A percentile compares a stretch with the other conserved stretches of the same genome.
Conservation (phyloP, 352 stramenopile species). For the Phytophthora kernoviae region DNA sequence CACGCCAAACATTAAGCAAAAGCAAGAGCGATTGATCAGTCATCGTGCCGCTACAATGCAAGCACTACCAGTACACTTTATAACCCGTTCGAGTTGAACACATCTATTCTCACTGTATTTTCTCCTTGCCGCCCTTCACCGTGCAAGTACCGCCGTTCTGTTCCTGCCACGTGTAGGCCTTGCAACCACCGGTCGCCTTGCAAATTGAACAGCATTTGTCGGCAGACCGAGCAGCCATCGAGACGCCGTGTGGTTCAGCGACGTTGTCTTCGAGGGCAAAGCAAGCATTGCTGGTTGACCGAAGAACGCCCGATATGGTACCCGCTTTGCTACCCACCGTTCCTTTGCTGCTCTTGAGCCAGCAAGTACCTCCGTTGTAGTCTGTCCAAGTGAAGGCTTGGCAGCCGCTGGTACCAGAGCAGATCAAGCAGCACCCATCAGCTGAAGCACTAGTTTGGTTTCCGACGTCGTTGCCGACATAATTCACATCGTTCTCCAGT, state of each 20-base stretch:
- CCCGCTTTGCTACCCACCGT: conserved; percentile 14
- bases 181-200: conserved; percentile 36
- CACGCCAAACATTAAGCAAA: conserved; percentile 1
- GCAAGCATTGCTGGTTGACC: conserved; percentile 12
- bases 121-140: conserved; percentile 55
- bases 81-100: conserved; percentile 24
- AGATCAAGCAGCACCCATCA: conserved; percentile 46
- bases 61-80: conserved; percentile 18
- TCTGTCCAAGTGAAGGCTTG: conserved; percentile 54
- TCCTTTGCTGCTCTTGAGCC: conserved; percentile 52
- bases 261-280: conserved; percentile 23
- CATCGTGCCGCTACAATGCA: conserved; percentile 6
- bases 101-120: conserved; percentile 7
- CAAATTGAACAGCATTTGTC: conserved; percentile 41
- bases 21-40: conserved; percentile 10
- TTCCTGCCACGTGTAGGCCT: conserved; percentile 56
- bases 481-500: conserved; percentile 49
- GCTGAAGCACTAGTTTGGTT: conserved; percentile 28
- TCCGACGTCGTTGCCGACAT: conserved; percentile 47
- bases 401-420: conserved; percentile 29
- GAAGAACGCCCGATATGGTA: conserved; percentile 23
- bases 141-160: conserved; percentile 56
- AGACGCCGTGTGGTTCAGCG: conserved; percentile 27
- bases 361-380: conserved; percentile 54
- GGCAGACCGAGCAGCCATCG: conserved; percentile 16